A percentile compares a stretch with the other conserved stretches of the same genome.
phyloP scores from a whole-genome alignment of 192 early-diverging fungal species.

The Pilobolus umbonatus region DNA sequence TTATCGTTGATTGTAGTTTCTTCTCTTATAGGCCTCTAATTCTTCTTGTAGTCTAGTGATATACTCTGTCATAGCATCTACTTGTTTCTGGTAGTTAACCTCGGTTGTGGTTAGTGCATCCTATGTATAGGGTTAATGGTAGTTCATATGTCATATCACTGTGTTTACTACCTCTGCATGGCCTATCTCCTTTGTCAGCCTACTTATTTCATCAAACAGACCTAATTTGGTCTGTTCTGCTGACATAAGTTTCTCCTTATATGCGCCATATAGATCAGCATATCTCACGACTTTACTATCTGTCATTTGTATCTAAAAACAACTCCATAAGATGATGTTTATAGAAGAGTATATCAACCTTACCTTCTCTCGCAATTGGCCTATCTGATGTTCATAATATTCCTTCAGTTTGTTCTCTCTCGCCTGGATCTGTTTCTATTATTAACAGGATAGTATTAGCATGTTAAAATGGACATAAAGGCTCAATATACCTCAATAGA shows the following conservation, averaged over 20 bases:
- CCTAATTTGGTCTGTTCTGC: conserved; percentile 21
- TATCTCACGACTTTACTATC: conserved; percentile 37
- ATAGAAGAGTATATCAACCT: too few relatives aligned
- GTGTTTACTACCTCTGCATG: conserved; percentile 3
- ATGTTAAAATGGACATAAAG: too few relatives aligned
- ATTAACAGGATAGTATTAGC: too few relatives aligned
- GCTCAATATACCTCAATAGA: too few relatives aligned
- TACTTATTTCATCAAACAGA: conserved; percentile 10
- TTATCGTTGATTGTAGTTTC: conserved; percentile 3
- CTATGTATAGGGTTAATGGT: conserved; percentile 2
- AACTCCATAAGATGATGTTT: too few relatives aligned
- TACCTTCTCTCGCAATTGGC: conserved; percentile 17
- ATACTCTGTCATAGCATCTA: conserved; percentile 42
- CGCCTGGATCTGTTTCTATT: background rate
- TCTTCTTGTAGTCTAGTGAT: conserved; percentile 17
- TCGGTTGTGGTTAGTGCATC: conserved; percentile 34
- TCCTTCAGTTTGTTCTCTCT: background rate
- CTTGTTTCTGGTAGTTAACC: conserved; percentile 36
- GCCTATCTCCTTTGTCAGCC: conserved; percentile 22
- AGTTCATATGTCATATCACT: background rate
- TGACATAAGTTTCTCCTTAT: conserved; percentile 31
- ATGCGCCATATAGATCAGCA: conserved; percentile 28
- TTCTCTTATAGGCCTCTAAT: background rate
- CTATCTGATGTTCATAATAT: conserved; percentile 20
- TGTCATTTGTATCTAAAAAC: conserved; percentile 29